These are phyloP conservation scores for Leucosporidium yakuticum DNA, from an alignment of 768 basidiomycete species.

Conservation along the genomic window DNA sequence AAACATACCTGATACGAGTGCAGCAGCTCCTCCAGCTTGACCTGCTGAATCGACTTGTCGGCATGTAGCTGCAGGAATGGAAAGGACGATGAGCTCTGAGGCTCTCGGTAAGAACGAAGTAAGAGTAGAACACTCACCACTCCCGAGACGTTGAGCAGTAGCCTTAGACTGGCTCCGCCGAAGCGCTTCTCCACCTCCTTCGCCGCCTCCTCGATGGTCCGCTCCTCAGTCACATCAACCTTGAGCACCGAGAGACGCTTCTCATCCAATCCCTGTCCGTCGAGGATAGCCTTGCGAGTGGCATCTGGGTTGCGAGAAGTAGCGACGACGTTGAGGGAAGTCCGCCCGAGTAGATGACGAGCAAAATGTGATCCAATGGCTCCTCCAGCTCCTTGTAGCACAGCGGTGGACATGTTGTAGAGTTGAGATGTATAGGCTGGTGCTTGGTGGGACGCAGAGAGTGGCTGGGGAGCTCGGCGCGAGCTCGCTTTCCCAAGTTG, in stretches of 20 bases:
- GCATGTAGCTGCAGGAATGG: conserved; percentile 43
- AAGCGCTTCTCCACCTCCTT: conserved; percentile 40
- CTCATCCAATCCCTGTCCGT: conserved; percentile 24
- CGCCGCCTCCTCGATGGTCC: conserved; percentile 42
- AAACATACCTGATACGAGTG: conserved; percentile 41
- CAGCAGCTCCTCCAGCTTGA: conserved; percentile 39
- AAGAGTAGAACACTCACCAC: conserved; percentile 39
- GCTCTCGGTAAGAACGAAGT: too few relatives aligned
- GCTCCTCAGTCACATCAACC: conserved; percentile 43
- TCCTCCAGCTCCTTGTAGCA: conserved; percentile 33
- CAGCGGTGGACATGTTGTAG: conserved; percentile 30
- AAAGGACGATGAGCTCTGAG: neutral
- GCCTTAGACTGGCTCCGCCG: conserved; percentile 42
- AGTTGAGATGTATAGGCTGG: too few relatives aligned
- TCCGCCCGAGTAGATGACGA: conserved; percentile 41
- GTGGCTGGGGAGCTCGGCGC: too few relatives aligned
- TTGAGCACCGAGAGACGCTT: conserved; percentile 41
- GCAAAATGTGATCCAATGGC: conserved; percentile 35
- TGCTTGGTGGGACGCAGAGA: too few relatives aligned
- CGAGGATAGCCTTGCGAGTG: conserved; percentile 36
- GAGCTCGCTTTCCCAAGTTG: too few relatives aligned
- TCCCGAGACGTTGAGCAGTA: conserved; percentile 46
- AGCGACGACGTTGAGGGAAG: conserved; percentile 44
- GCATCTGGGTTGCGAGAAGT: conserved; percentile 41
- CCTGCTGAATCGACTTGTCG: conserved; percentile 45